Evolutionary conservation across 2,329 filamentous ascomycete genomes (phyloP).

Genomic region (Monilinia fructicola): DNA sequence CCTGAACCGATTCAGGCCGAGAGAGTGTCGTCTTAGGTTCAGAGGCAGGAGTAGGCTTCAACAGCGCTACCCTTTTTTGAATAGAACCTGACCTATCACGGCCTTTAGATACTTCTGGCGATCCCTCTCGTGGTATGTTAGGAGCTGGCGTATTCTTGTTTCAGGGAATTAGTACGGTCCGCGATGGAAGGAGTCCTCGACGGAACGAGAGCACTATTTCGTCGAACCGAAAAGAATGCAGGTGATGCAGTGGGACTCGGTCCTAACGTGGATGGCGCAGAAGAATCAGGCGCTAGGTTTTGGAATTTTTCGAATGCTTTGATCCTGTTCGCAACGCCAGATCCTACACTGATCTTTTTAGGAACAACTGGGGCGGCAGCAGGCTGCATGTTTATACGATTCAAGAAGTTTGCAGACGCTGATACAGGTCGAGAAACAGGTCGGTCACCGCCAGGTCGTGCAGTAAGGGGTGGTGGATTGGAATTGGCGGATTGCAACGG

Average conservation of each 20-base stretch:
- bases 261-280: slow-evolving; percentile 27
- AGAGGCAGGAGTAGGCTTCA: slow-evolving; percentile 30
- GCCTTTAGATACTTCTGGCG: slow-evolving; percentile 45
- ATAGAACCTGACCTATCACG: slow-evolving; percentile 39
- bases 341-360: slow-evolving; percentile 81
- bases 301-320: slow-evolving; percentile 85
- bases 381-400: slow-evolving; percentile 53
- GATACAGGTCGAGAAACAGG: slow-evolving; percentile 43
- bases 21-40: slow-evolving; percentile 44
- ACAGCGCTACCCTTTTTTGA: slow-evolving; percentile 33
- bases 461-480: slow-evolving; percentile 45
- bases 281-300: slow-evolving; percentile 45
- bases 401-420: slow-evolving; percentile 55
- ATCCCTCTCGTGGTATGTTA: slow-evolving; percentile 48
- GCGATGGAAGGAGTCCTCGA: slow-evolving; percentile 42
- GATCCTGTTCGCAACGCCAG: slow-evolving; percentile 90
- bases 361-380: slow-evolving; percentile 49
- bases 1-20: slow-evolving; percentile 76
- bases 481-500: slow-evolving; percentile 39
- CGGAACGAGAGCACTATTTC: slow-evolving; percentile 40
- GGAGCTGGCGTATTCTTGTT: slow-evolving; percentile 41
- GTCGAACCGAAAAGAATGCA: slow-evolving; percentile 60
- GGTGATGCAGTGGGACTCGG: slow-evolving; percentile 47
- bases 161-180: slow-evolving; percentile 43
- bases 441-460: slow-evolving; percentile 41